These are phyloP conservation scores for Kockovaella imperatae DNA, from an alignment of 768 basidiomycete genomes.

Conservation along the genomic window DNA sequence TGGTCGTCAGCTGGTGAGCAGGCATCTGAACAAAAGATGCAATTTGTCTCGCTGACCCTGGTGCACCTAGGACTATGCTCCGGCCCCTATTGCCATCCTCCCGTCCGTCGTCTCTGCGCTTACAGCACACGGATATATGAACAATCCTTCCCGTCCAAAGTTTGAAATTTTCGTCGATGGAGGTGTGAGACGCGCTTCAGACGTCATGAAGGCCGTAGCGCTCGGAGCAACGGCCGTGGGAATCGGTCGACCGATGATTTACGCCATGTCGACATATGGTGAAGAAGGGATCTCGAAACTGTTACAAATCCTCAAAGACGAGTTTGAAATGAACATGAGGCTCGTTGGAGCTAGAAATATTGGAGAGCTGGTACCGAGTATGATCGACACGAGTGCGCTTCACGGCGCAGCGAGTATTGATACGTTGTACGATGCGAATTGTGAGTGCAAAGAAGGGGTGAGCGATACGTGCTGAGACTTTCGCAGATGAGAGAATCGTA, in stretches of 20 bases:
- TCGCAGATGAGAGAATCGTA: slow-evolving; percentile 18
- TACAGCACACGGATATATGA: slow-evolving; percentile 57
- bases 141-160: slow-evolving; percentile 52
- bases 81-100: slow-evolving; percentile 83
- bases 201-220: slow-evolving; percentile 79
- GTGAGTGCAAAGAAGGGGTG: slow-evolving; percentile 50
- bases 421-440: slow-evolving; percentile 68
- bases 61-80: slow-evolving; percentile 48
- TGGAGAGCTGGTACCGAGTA: slow-evolving; percentile 69
- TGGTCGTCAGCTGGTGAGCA: slow-evolving; percentile 15
- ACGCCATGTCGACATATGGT: slow-evolving; percentile 56
- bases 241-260: slow-evolving; percentile 52
- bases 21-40: no score
- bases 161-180: slow-evolving; percentile 87
- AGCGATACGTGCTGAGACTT: neutral
- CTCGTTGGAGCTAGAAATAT: slow-evolving; percentile 76
- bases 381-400: slow-evolving; percentile 79
- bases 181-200: slow-evolving; percentile 84
- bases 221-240: slow-evolving; percentile 74
- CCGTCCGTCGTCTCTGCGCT: slow-evolving; percentile 74
- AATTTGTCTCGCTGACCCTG: neutral
- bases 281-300: slow-evolving; percentile 77
- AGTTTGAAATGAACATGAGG: slow-evolving; percentile 97
- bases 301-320: slow-evolving; percentile 73
- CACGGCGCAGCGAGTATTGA: slow-evolving; percentile 56